Evolutionary conservation across 768 basidiomycete genomes (phyloP).

Genomic region (Leccinum longicurvipes): DNA sequence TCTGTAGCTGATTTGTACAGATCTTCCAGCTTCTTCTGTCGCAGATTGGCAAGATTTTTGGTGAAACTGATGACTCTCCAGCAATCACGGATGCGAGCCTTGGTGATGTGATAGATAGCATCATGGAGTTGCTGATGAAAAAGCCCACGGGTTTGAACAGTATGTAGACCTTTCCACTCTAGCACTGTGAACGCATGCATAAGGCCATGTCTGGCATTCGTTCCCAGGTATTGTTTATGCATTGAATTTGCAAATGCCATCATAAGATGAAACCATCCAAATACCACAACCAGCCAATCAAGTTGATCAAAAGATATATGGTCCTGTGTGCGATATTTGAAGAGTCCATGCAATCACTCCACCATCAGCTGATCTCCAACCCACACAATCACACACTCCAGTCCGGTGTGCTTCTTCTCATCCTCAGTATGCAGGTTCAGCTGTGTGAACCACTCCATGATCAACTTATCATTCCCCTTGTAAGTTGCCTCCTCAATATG

Average conservation of each 20-base stretch:
- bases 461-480: slow-evolving; percentile 30
- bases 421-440: slow-evolving; percentile 15
- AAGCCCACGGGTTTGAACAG: background rate
- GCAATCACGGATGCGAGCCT: background rate
- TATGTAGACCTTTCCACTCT: background rate
- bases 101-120: background rate
- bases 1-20: too few species aligned
- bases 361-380: slow-evolving; percentile 39
- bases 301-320: slow-evolving; percentile 37
- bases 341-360: slow-evolving; percentile 34
- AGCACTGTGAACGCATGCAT: slow-evolving; percentile 1
- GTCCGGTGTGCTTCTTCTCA: slow-evolving; percentile 18
- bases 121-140: slow-evolving; percentile 4
- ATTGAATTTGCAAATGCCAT: slow-evolving; percentile 41
- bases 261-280: slow-evolving; percentile 41
- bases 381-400: slow-evolving; percentile 30
- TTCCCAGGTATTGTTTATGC: slow-evolving; percentile 36
- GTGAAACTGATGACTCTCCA: too few species aligned
- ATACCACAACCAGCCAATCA: slow-evolving; percentile 31
- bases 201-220: background rate
- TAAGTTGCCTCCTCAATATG: slow-evolving; percentile 40
- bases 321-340: slow-evolving; percentile 35
- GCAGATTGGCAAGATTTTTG: too few species aligned
- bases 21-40: too few species aligned
- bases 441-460: slow-evolving; percentile 15